A percentile compares a stretch with the other conserved stretches of the same genome.
Evolutionary conservation across 2,329 filamentous ascomycete genomes (phyloP).

Genomic region (Sarocladium brachiariae): DNA sequence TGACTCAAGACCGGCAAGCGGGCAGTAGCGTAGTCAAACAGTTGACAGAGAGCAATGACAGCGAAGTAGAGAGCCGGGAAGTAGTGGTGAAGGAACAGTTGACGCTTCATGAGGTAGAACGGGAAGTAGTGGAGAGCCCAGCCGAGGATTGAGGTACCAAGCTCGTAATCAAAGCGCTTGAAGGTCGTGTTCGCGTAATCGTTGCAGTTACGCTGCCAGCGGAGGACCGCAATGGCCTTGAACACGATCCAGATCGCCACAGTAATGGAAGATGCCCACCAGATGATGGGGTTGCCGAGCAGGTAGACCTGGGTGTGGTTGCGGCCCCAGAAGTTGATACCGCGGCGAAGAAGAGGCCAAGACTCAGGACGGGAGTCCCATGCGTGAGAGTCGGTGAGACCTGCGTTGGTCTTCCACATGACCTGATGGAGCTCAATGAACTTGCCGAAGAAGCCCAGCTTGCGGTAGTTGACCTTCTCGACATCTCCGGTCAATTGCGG

Average conservation of each 20-base stretch:
- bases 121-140: constrained; percentile 99
- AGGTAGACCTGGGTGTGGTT: constrained; percentile 94
- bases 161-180: constrained; percentile 97
- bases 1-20: constrained; percentile 64
- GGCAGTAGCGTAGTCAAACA: constrained; percentile 76
- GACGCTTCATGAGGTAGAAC: constrained; percentile 96
- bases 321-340: constrained; percentile 99
- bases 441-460: constrained; percentile 93
- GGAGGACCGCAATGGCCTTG: constrained; percentile 79
- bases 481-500: constrained; percentile 65
- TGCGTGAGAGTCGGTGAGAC: constrained; percentile 89
- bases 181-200: constrained; percentile 79
- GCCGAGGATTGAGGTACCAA: constrained; percentile 81
- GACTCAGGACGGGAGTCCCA: constrained; percentile 95
- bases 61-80: constrained; percentile 96
- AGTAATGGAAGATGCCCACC: constrained; percentile 81
- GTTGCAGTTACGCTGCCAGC: constrained; percentile 89
- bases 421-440: constrained; percentile 96
- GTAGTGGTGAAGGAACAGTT: constrained; percentile 98
- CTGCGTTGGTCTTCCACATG: constrained; percentile 98
- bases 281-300: constrained; percentile 88
- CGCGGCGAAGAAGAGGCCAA: constrained; percentile 86
- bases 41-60: constrained; percentile 80
- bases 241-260: constrained; percentile 72
- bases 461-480: constrained; percentile 93